These are phyloP conservation scores for Amanita fuliginea DNA, from an alignment of 768 basidiomycete species.

Conservation along the genomic window DNA sequence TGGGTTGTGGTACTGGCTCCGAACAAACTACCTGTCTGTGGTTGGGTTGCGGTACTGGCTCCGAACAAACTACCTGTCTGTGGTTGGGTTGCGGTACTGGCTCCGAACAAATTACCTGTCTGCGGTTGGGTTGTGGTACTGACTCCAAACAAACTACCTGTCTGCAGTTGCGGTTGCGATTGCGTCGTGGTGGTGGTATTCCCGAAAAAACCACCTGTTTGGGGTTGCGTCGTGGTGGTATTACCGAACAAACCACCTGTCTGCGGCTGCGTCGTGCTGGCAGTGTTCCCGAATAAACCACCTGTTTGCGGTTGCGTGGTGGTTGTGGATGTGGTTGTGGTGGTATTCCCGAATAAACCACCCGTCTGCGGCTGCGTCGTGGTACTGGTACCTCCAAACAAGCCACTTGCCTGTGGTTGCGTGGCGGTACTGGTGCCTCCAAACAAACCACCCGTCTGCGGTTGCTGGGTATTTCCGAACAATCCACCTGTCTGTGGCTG, in stretches of 20 bases:
- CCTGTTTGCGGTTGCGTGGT: conserved; percentile 4
- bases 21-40: conserved; percentile 7
- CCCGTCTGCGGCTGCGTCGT: neutral
- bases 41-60: conserved; percentile 3
- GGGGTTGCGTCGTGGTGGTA: conserved; percentile 7
- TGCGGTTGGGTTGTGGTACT: neutral
- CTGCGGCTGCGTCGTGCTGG: neutral
- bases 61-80: neutral
- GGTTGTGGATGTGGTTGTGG: conserved; percentile 8
- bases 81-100: conserved; percentile 8
- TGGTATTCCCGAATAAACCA: conserved; percentile 16
- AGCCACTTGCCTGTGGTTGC: conserved; percentile 3
- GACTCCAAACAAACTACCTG: conserved; percentile 9
- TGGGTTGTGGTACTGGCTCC: conserved; percentile 6
- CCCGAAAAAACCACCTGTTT: neutral
- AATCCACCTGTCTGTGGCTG: conserved; percentile 9
- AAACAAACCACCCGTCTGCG: neutral
- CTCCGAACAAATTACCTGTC: conserved; percentile 16
- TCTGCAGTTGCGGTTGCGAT: conserved; percentile 2
- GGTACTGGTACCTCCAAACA: conserved; percentile 9
- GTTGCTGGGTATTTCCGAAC: conserved; percentile 9
- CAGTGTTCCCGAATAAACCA: conserved; percentile 10
- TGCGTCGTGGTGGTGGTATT: conserved; percentile 7
- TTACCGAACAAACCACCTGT: conserved; percentile 11
- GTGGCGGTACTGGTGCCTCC: neutral